These are phyloP conservation scores for Saccharomycopsis javanensis DNA, from an alignment of 805 yeast genomes.

Conservation along the genomic window DNA sequence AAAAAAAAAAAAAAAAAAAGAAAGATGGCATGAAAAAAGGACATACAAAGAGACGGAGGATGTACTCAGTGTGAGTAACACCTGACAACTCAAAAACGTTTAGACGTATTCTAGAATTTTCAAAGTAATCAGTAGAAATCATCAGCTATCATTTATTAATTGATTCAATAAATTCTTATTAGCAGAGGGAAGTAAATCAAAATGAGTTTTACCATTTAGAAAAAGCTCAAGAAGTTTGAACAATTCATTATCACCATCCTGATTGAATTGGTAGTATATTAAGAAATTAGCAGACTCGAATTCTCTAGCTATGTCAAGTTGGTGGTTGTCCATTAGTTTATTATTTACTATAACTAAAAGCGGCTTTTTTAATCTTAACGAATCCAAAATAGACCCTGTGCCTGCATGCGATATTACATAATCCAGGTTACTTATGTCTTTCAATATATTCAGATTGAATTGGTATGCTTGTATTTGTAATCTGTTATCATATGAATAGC, in stretches of 20 bases:
- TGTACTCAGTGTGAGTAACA: not conserved
- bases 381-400: conserved; percentile 85
- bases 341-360: conserved; percentile 66
- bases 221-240: not conserved
- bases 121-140: too few species aligned
- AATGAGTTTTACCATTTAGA: not conserved
- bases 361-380: conserved; percentile 45
- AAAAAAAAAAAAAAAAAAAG: not conserved
- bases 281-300: conserved; percentile 31
- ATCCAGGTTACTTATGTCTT: conserved; percentile 37
- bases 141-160: not conserved
- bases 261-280: conserved; percentile 15
- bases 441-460: conserved; percentile 34
- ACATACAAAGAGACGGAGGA: not conserved
- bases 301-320: conserved; percentile 61
- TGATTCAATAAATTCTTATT: not conserved
- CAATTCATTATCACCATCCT: not conserved
- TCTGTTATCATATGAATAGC: not conserved
- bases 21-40: not conserved
- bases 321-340: conserved; percentile 80
- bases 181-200: not conserved
- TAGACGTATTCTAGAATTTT: too few species aligned
- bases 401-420: conserved; percentile 82
- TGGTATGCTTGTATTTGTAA: conserved; percentile 36
- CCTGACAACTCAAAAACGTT: too few species aligned